A percentile compares a stretch with the other conserved stretches of the same genome.
Evolutionary conservation across 148 eudicot species (phyloP).

Genomic region (Rhododendron ferrugineum): DNA sequence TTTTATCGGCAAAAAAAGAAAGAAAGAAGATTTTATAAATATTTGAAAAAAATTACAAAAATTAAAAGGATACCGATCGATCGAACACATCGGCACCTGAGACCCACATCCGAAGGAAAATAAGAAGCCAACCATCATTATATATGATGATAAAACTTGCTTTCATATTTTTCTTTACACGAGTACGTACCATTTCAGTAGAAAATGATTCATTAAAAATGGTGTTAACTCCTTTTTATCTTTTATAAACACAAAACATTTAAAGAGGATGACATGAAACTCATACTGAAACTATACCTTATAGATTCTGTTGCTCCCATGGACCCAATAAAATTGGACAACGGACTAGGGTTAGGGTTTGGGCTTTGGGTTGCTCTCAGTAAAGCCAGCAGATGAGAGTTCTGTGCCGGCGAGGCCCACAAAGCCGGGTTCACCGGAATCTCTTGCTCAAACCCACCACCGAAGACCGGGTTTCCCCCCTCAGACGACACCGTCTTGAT

Average conservation of each 20-base stretch:
- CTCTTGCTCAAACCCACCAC: conserved; percentile 21
- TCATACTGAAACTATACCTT: background rate
- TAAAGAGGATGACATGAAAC: background rate
- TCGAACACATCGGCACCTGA: too few species aligned
- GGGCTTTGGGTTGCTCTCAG: conserved; percentile 52
- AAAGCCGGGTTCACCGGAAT: conserved; percentile 30
- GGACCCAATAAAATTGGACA: conserved; percentile 23
- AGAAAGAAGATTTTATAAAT: too few species aligned
- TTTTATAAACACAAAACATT: background rate
- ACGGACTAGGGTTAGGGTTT: conserved; percentile 19
- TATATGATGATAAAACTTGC: too few species aligned
- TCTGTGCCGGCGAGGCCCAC: conserved; percentile 43
- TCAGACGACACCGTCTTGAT: conserved; percentile 22
- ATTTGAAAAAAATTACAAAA: too few species aligned
- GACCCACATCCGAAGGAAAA: too few species aligned
- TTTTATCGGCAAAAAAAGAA: too few species aligned
- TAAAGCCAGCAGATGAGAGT: conserved; percentile 46
- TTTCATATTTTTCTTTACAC: too few species aligned
- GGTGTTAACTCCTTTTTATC: background rate
- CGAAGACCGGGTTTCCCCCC: conserved; percentile 18
- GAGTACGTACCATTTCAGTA: too few species aligned
- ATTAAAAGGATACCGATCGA: too few species aligned
- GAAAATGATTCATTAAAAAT: background rate
- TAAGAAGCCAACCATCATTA: too few species aligned
- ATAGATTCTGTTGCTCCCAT: background rate